These are phyloP conservation scores for Leishmania tarentolae DNA, from an alignment of 208 protist species.

Conservation along the genomic window DNA sequence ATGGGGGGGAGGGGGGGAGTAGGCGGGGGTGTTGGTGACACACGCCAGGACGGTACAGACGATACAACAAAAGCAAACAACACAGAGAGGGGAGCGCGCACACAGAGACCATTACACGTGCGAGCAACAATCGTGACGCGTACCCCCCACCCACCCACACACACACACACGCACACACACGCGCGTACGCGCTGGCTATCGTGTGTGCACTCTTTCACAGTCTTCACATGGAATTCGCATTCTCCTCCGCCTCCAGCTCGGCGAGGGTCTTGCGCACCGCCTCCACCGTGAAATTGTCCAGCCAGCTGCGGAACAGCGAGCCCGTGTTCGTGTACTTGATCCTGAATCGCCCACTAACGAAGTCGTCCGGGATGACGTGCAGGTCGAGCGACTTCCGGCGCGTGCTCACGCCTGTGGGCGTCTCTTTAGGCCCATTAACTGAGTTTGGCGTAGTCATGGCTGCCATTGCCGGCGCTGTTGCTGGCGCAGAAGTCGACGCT, in stretches of 20 bases:
- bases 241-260: slow-evolving; percentile 23
- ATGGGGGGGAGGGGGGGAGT: too few species aligned
- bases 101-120: background rate
- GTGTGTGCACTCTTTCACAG: background rate
- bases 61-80: background rate
- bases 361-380: slow-evolving; percentile 51
- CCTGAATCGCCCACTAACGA: slow-evolving; percentile 42
- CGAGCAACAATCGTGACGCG: background rate
- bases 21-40: background rate
- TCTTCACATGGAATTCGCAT: slow-evolving; percentile 4
- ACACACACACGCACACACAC: too few species aligned
- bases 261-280: slow-evolving; percentile 34
- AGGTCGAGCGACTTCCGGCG: slow-evolving; percentile 13
- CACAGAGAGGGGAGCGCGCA: background rate
- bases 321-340: slow-evolving; percentile 41
- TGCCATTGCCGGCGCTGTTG: background rate
- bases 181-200: background rate
- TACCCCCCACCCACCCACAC: too few species aligned
- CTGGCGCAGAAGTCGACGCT: background rate
- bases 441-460: background rate
- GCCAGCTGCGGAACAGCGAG: slow-evolving; percentile 44
- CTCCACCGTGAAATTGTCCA: slow-evolving; percentile 36
- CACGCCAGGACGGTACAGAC: background rate
- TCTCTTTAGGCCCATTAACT: slow-evolving; percentile 3
- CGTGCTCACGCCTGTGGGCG: background rate